phyloP scores from a whole-genome alignment of 176 grass and related monocot genomes.

The Triticum urartu region DNA sequence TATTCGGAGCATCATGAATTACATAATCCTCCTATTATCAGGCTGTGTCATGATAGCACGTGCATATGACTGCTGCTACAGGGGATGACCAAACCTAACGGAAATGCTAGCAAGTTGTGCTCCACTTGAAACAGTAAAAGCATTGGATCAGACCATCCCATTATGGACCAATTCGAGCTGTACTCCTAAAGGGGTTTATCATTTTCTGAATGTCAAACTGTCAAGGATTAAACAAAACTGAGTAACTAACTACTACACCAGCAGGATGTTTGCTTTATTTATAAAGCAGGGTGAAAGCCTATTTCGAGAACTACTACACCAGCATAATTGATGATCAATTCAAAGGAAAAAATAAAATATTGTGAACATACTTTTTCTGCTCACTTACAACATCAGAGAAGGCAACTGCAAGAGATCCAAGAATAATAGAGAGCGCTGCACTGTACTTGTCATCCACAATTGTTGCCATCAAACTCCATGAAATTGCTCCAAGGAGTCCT shows the following conservation, averaged over 20 bases:
- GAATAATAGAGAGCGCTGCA: conserved; percentile 73
- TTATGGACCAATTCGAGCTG: background rate
- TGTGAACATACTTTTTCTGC: background rate
- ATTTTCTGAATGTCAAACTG: background rate
- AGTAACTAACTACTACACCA: background rate
- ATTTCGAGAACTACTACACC: background rate
- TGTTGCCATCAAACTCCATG: conserved; percentile 86
- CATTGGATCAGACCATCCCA: background rate
- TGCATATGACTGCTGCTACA: background rate
- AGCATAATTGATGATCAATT: background rate
- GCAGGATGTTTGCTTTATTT: no score
- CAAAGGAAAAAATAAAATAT: background rate
- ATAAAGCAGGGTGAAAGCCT: no score
- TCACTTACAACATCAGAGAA: conserved; percentile 91
- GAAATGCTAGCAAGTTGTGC: background rate
- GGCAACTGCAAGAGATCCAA: conserved; percentile 95
- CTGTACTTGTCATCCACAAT: conserved; percentile 89
- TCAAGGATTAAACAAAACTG: background rate
- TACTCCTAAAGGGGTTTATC: background rate
- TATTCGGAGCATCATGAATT: background rate
- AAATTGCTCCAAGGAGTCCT: conserved; percentile 83
- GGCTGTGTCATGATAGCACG: background rate
- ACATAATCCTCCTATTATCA: background rate
- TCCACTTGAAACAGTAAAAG: background rate
- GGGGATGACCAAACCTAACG: background rate